Evolutionary conservation across 2,329 filamentous ascomycete species (phyloP), one percentile per base, ranked within the genome.

Genomic region (Penicillium sp.): DNA sequence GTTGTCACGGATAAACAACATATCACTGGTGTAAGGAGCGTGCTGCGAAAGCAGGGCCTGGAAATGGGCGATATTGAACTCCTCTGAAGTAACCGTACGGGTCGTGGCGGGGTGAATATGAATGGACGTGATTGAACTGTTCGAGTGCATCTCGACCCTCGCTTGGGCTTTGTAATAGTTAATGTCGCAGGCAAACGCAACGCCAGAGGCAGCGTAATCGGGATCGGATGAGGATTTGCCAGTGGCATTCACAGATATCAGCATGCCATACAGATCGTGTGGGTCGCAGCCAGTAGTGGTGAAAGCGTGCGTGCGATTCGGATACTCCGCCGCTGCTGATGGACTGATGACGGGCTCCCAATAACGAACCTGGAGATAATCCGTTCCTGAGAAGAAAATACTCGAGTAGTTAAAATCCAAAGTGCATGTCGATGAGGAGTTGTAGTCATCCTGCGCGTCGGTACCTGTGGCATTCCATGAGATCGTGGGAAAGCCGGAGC

Each of bases 361-460:
- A 48, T 73, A 73, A 9, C 71, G 67, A n/a, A 72, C 58, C 48
- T 72, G 70, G 6, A 72, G 57, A 29, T 68, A 72, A 57, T 73
- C 66, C 9, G 66, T 70, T 3, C 54, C 51, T 1, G 62, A 60
- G 47, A 70, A 72, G 42, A 70, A 67, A 2, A 72, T 59, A 42
- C 63, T 73, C 2, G 65, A 53, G 33, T 72, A 73, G 26, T 67
- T 50, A 45, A 73, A 72, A 11, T 72, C 66, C 51, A 73, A 43
- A 3, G 51, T 56, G 52, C 71, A 73, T 10, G 42, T 25, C 14
- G 39, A 44, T 9, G 42, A 52, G 21, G 60, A 25, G 11, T 59
- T 51, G 16, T 58, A 51, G 14, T 51, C 47, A 37, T 66, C 55
- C 7, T 62, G 45, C 33, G 70, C 33, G 16, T 66, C 62, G n/a